phyloP scores from a whole-genome alignment of 2,329 filamentous ascomycete species.

The Aureobasidium sp. region DNA sequence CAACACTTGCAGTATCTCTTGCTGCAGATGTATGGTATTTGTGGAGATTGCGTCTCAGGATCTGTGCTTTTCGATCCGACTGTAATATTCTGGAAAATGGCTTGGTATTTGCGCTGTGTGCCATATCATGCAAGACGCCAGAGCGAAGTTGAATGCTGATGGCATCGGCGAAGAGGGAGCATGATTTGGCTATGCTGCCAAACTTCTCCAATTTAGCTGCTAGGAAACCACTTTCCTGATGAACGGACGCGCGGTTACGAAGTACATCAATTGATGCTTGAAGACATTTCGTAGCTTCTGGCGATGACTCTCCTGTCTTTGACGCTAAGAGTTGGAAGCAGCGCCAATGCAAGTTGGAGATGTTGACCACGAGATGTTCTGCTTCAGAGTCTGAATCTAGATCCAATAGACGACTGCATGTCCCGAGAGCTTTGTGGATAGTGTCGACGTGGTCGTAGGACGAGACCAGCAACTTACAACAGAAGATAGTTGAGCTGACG shows the following conservation, averaged over 20 bases:
- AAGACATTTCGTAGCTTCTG: neutral
- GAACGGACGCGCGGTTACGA: constrained; percentile 45
- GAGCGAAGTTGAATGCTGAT: neutral
- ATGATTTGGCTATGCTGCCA: constrained; percentile 39
- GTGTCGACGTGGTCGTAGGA: neutral
- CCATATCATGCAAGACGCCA: neutral
- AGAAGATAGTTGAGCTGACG: constrained; percentile 3
- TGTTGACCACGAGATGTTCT: constrained; percentile 42
- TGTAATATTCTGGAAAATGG: neutral
- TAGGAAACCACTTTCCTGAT: constrained; percentile 55
- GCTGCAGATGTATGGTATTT: neutral
- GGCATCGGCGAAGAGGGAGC: neutral
- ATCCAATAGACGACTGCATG: neutral
- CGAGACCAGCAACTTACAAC: neutral
- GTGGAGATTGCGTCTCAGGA: neutral
- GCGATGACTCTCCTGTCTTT: neutral
- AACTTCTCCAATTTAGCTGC: constrained; percentile 60
- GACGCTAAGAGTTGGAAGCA: constrained; percentile 25
- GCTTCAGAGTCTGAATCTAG: neutral
- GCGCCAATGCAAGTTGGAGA: constrained; percentile 67
- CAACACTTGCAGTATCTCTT: neutral
- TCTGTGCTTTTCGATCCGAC: neutral
- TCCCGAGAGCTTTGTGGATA: neutral
- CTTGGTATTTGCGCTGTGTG: neutral
- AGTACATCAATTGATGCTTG: constrained; percentile 50